phyloP scores from a whole-genome alignment of 176 grass and related monocot species.

The Elaeis guineensis region DNA sequence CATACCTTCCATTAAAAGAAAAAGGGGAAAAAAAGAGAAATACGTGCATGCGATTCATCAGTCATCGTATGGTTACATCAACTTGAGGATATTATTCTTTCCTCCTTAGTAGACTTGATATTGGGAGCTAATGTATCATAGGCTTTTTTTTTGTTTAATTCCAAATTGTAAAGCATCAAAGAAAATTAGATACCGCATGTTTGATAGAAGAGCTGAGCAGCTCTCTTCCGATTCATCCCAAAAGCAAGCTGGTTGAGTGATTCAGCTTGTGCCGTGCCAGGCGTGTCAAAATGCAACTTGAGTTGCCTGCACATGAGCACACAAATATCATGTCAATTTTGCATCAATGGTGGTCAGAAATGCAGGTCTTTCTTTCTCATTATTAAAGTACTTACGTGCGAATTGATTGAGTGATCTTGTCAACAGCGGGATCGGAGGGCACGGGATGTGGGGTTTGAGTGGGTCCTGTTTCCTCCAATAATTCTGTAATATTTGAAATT shows the following conservation, averaged over 20 bases:
- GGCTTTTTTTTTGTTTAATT: neutral
- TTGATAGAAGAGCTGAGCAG: slow-evolving; percentile 85
- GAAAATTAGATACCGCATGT: slow-evolving; percentile 45
- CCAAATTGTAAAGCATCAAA: neutral
- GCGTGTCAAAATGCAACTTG: slow-evolving; percentile 75
- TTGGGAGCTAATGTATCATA: neutral
- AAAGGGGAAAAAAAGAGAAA: no score
- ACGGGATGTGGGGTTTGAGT: slow-evolving; percentile 53
- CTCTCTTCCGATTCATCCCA: slow-evolving; percentile 49
- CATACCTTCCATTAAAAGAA: no score
- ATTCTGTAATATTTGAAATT: slow-evolving; percentile 30
- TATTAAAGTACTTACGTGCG: slow-evolving; percentile 35
- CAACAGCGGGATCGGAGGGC: slow-evolving; percentile 10
- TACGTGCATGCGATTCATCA: no score
- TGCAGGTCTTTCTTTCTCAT: no score
- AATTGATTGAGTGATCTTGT: slow-evolving; percentile 57
- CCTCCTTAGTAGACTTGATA: neutral
- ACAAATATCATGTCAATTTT: neutral
- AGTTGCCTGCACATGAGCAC: slow-evolving; percentile 38
- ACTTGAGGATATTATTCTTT: no score
- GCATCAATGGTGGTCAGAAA: neutral
- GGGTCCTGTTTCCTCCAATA: slow-evolving; percentile 64
- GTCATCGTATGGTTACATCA: no score
- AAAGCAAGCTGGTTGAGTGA: slow-evolving; percentile 52
- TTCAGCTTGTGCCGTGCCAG: slow-evolving; percentile 48